These are phyloP conservation scores for Fusarium pininemorale DNA, from an alignment of 2,329 filamentous ascomycete genomes.

Conservation along the genomic window DNA sequence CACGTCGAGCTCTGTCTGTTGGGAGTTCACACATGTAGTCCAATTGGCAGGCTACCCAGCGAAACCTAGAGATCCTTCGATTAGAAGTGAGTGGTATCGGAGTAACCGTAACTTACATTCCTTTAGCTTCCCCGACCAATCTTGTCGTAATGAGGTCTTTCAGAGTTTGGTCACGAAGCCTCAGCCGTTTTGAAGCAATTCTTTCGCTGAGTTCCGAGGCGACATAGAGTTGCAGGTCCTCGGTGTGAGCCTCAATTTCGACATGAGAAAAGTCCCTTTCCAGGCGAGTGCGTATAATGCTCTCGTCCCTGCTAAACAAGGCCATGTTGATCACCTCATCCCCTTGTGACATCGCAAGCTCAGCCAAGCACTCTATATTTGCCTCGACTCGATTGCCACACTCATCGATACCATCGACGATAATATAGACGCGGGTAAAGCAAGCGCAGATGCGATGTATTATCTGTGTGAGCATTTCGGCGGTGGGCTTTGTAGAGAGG, in stretches of 20 bases:
- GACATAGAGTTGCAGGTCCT: constrained; percentile 19
- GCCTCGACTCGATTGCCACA: neutral
- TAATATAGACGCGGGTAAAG: neutral
- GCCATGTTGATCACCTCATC: neutral
- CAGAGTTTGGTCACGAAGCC: neutral
- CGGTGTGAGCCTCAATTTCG: constrained; percentile 11
- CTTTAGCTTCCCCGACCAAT: neutral
- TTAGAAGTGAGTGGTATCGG: neutral
- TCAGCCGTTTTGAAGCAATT: neutral
- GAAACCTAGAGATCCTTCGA: neutral
- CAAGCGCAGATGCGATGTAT: neutral
- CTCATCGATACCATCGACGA: neutral
- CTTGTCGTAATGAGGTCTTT: neutral
- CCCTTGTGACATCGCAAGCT: neutral
- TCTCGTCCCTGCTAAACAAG: constrained; percentile 13
- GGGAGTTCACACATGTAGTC: neutral
- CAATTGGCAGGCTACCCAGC: neutral
- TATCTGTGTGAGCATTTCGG: neutral
- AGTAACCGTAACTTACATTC: neutral
- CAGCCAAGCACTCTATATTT: neutral
- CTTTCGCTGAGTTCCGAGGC: neutral
- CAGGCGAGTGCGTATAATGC: neutral
- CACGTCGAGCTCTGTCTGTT: neutral
- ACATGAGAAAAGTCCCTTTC: neutral
- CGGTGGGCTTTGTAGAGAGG: neutral